These are phyloP conservation scores for Hevea brasiliensis DNA, from an alignment of 345 rosid genomes.

Conservation along the genomic window DNA sequence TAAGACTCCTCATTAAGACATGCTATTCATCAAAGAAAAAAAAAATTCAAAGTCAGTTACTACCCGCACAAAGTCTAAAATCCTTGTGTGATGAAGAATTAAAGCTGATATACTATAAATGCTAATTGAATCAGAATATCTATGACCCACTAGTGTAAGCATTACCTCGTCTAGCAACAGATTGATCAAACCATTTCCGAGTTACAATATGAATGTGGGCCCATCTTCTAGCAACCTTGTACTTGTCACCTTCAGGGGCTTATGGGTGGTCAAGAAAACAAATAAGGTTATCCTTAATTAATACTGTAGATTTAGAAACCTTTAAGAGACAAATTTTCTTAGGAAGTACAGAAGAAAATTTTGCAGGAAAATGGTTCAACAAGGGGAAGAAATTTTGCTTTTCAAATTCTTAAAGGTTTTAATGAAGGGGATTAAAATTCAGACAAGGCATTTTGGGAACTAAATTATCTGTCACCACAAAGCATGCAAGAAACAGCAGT, in stretches of 20 bases:
- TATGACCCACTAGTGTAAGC: conserved; percentile 20
- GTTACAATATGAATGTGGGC: conserved; percentile 77
- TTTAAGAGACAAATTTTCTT: not conserved
- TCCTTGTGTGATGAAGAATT: not conserved
- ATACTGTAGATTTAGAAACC: not conserved
- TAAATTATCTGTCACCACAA: not conserved
- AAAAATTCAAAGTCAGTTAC: conserved; percentile 32
- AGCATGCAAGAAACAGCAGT: not conserved
- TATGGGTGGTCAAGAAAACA: conserved; percentile 29
- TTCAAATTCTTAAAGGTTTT: not conserved
- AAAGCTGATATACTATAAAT: conserved; percentile 13
- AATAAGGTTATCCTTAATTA: not conserved
- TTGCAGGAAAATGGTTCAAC: not conserved
- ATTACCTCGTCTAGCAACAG: conserved; percentile 75
- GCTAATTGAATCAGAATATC: conserved; percentile 11
- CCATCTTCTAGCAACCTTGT: conserved; percentile 86
- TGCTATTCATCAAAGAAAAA: conserved; percentile 56
- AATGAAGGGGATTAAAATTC: not conserved
- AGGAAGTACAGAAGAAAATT: not conserved
- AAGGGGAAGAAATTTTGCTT: not conserved
- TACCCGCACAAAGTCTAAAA: conserved; percentile 5
- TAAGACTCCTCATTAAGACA: conserved; percentile 86
- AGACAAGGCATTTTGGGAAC: not conserved
- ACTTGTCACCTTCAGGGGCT: conserved; percentile 93
- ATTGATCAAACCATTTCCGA: conserved; percentile 87